Evolutionary conservation across 768 basidiomycete species (phyloP), one percentile per base, ranked within the genome.

Genomic region (Sarcomyxa edulis): DNA sequence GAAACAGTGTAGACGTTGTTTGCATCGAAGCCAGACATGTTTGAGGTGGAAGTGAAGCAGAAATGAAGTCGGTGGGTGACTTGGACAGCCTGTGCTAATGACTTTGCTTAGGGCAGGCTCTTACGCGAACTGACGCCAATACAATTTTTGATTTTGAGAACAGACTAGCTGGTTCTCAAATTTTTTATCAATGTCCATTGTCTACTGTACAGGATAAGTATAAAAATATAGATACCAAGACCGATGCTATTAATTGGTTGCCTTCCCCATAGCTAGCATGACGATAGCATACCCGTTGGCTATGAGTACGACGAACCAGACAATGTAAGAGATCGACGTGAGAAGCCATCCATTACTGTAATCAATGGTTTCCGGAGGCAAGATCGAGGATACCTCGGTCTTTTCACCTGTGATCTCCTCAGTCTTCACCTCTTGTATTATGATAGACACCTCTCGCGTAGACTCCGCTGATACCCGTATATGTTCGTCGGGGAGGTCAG

Each of bases 1-100:
- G 84, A 74, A 33, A 95, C 84, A 1, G 83, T 79, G 60, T 83
- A 93, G 20, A 92, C 75, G 43, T 74, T 76, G 61, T 91, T 82
- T 18, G 73, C 70, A 51, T 95, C 91, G 53, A 90, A 95, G 43
- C 88, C 88, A 49, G 90, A 91, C 91, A 91, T 93, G n/a, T n/a
- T n/a, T n/a, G n/a, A n/a, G 41, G 38, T 59, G 42, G 40, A 16
- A 18, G 53, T 22, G 46, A 42, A 18, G 39, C 38, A 42, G 41
- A 30, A 43, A 44, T 41, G 33, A 44, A 45, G 43, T 46, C 44
- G 10, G 7, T 9, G 19, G 6, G 29, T 40, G 31, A 45, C n/a
- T n/a, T n/a, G n/a, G n/a, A n/a, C n/a, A n/a, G n/a, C n/a, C n/a
- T n/a, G n/a, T n/a, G n/a, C n/a, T n/a, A n/a, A n/a, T n/a, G n/a